Conservation (phyloP, 106 monocot species). For the Vanilla planifolia region DNA sequence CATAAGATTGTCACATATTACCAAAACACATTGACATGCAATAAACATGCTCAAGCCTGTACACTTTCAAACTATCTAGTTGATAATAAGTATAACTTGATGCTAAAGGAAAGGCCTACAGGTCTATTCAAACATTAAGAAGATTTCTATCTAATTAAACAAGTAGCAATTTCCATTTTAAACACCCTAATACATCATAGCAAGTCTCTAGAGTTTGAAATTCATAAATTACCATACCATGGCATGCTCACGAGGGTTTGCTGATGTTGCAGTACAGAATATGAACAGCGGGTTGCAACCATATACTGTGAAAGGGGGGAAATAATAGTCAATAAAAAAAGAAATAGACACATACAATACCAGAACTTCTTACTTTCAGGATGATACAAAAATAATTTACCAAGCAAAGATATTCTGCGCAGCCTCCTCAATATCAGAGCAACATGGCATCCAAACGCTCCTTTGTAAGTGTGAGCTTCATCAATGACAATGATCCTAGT, state of each 20-base stretch:
- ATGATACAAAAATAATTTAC: constrained; percentile 18
- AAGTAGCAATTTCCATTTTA: background rate
- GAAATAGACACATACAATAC: background rate
- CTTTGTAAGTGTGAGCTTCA: constrained; percentile 90
- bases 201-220: background rate
- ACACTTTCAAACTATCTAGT: background rate
- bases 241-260: constrained; percentile 86
- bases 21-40: background rate
- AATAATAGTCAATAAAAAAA: background rate
- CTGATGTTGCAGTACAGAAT: constrained; percentile 93
- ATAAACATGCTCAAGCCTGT: background rate
- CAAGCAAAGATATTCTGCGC: constrained; percentile 73
- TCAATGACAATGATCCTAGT: constrained; percentile 79
- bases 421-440: constrained; percentile 77
- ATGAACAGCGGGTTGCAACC: constrained; percentile 77
- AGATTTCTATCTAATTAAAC: too few relatives aligned
- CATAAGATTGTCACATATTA: background rate
- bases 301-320: constrained; percentile 52
- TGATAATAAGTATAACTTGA: background rate
- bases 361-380: background rate
- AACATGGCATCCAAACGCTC: constrained; percentile 95
- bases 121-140: background rate
- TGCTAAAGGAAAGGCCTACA: background rate
- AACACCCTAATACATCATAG: background rate
- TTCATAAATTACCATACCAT: constrained; percentile 50